Evolutionary conservation across 2,329 filamentous ascomycete genomes (phyloP).

Genomic region (Phialophora chinensis): DNA sequence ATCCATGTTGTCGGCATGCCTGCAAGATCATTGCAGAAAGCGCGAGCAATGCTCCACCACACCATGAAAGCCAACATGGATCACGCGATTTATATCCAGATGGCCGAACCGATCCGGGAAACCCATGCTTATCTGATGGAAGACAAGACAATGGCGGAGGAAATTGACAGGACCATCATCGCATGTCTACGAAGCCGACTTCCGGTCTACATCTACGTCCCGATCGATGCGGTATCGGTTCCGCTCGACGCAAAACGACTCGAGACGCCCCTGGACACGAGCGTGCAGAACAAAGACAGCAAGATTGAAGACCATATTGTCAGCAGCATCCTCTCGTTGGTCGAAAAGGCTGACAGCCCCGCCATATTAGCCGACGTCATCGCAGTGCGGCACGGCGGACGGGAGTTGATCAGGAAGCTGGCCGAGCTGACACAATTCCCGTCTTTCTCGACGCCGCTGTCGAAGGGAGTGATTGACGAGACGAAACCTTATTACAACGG

Average conservation of each 20-base stretch:
- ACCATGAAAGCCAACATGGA: conserved; percentile 42
- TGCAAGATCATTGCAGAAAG: conserved; percentile 52
- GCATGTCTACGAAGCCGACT: conserved; percentile 37
- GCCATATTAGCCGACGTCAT: conserved; percentile 32
- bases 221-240: conserved; percentile 35
- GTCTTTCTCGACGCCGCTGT: conserved; percentile 33
- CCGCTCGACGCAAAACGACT: conserved; percentile 54
- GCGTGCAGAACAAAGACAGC: conserved; percentile 25
- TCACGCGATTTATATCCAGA: conserved; percentile 36
- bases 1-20: conserved; percentile 67
- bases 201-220: conserved; percentile 41
- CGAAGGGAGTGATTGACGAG: conserved; percentile 34
- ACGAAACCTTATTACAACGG: conserved; percentile 29
- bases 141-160: conserved; percentile 36
- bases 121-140: conserved; percentile 40
- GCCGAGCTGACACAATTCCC: conserved; percentile 29
- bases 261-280: conserved; percentile 69
- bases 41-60: conserved; percentile 49
- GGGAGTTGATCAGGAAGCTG: conserved; percentile 28
- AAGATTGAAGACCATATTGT: conserved; percentile 65
- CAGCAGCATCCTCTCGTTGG: conserved; percentile 45
- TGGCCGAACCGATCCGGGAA: conserved; percentile 36
- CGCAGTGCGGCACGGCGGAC: conserved; percentile 28
- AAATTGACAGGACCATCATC: conserved; percentile 40
- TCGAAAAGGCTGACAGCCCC: conserved; percentile 30